A percentile compares a stretch with the other conserved stretches of the same genome.
Evolutionary conservation across 2,329 filamentous ascomycete genomes (phyloP).

Genomic region (Aspergillus alliaceus): DNA sequence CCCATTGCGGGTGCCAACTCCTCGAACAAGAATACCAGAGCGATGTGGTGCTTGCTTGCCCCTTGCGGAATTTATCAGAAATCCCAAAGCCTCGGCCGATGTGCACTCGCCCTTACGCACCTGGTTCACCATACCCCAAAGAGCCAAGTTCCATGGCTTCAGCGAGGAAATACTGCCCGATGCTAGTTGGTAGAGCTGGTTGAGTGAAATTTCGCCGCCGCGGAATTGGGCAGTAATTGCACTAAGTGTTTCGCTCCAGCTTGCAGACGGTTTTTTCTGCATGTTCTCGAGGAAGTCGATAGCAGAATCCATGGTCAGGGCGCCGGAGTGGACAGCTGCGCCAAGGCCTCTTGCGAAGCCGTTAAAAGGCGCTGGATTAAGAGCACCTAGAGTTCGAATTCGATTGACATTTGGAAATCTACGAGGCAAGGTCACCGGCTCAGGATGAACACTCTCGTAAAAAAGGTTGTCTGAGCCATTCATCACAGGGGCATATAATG

Average conservation of each 20-base stretch:
- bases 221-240: not conserved
- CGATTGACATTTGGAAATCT: not conserved
- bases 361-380: not conserved
- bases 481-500: not conserved
- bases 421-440: not conserved
- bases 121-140: not conserved
- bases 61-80: not conserved
- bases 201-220: not conserved
- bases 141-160: not conserved
- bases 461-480: not conserved
- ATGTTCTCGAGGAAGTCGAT: not conserved
- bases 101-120: not conserved
- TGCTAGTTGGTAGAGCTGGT: not conserved
- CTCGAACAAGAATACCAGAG: not conserved
- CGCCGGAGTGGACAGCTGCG: not conserved
- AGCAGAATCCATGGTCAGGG: not conserved
- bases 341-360: not conserved
- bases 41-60: not conserved
- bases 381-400: not conserved
- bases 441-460: not conserved
- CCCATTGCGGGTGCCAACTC: not conserved
- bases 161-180: not conserved
- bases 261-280: not conserved
- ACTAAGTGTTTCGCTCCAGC: not conserved
- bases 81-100: not conserved